These are phyloP conservation scores for Starmerella bacillaris DNA, from an alignment of 805 yeast species.

Conservation along the genomic window DNA sequence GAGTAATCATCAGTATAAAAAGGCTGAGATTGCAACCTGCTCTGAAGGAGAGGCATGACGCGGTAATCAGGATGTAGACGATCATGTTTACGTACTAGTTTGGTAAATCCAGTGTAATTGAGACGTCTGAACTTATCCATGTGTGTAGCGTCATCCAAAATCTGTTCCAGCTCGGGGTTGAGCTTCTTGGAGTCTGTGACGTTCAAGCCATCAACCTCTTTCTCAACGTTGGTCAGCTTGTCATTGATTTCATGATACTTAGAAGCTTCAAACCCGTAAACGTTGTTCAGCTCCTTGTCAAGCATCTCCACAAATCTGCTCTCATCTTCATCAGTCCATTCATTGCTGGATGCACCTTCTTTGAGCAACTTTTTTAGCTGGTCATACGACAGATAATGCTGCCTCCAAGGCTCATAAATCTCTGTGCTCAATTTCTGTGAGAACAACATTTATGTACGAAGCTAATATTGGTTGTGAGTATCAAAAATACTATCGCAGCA, in stretches of 20 bases:
- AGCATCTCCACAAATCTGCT: constrained; percentile 58
- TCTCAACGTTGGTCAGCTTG: constrained; percentile 46
- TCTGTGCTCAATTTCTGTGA: constrained; percentile 71
- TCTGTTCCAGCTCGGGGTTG: constrained; percentile 53
- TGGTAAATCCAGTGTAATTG: constrained; percentile 86
- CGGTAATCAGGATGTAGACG: constrained; percentile 71
- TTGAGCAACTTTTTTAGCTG: constrained; percentile 70
- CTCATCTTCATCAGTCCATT: constrained; percentile 67
- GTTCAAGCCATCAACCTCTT: constrained; percentile 27
- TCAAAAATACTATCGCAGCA: too few species aligned
- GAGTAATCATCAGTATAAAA: constrained; percentile 90
- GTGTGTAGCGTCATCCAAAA: constrained; percentile 59
- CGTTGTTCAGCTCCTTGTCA: constrained; percentile 80
- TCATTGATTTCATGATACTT: constrained; percentile 54
- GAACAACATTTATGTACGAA: constrained; percentile 75
- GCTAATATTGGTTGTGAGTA: background rate
- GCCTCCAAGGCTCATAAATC: constrained; percentile 76
- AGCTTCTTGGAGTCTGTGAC: constrained; percentile 32
- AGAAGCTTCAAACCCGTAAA: constrained; percentile 63
- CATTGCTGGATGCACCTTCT: constrained; percentile 29
- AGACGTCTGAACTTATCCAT: constrained; percentile 78
- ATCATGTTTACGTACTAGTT: constrained; percentile 92
- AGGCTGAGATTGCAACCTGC: constrained; percentile 71
- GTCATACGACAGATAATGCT: constrained; percentile 79
- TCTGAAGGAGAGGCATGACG: constrained; percentile 78